Conservation (phyloP, 202 grass and related monocot species). For the Zizania palustris region DNA sequence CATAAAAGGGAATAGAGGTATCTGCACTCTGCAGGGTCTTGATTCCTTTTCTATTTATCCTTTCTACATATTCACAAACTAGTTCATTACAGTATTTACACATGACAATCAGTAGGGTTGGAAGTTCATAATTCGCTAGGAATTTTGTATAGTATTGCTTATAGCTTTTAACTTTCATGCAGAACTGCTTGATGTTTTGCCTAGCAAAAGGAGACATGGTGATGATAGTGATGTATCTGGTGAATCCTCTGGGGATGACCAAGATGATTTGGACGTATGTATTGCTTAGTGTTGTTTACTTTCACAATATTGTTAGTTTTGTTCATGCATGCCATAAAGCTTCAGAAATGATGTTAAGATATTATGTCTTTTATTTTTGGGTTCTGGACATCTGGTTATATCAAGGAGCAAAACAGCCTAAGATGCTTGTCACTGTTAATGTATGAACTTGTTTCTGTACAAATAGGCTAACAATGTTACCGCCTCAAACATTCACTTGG, state of each 20-base stretch:
- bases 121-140: neutral
- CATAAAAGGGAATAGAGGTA: conserved; percentile 93
- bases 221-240: conserved; percentile 55
- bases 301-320: neutral
- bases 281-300: neutral
- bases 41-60: neutral
- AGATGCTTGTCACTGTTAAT: neutral
- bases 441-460: too few relatives aligned
- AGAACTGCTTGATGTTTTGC: conserved; percentile 86
- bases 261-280: conserved; percentile 66
- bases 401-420: neutral
- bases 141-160: neutral
- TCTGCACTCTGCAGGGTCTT: neutral
- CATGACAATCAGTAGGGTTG: too few relatives aligned
- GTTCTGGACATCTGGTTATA: too few relatives aligned
- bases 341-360: neutral
- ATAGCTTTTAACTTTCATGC: conserved; percentile 10
- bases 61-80: neutral
- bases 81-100: neutral
- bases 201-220: conserved; percentile 76
- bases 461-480: neutral
- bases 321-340: neutral
- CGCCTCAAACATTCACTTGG: neutral
- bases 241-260: conserved; percentile 62
- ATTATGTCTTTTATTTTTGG: neutral